Base-by-base conservation (phyloP, 306 rosid genomes). In the Castanea crenata region DNA sequence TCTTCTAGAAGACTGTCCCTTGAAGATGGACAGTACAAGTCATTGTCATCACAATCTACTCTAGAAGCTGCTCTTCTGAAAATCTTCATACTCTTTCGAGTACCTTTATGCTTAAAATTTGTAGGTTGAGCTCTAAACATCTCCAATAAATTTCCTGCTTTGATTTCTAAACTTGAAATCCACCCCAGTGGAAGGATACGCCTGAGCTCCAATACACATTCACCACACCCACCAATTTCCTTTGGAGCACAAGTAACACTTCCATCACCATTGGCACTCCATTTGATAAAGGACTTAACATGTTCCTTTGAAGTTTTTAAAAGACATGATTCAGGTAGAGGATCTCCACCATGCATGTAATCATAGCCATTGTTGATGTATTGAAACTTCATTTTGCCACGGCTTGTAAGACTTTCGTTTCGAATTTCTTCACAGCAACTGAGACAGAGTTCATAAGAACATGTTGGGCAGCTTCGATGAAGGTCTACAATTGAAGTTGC, bases 401-500 rank as follows among this genome's bases (percentile, higher is more conserved):
- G 87, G 64, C 86, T 78, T 46, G 76, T 65, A 78, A 89, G 86
- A 62, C 81, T 71, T 79, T 92, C 92, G 56, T 84, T 57, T 31
- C 93, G 95, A 46, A 91, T 64, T 81, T 92, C 97, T 79, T 38
- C 87, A 77, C 97, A 92, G 78, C 97, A 92, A 74, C 69, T 73
- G 20, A 91, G 92, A 80, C 97, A 92, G 67, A 92, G 88, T 80
- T 92, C 96, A 79, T 80, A 92, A 31, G 85, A 82, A 83, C 96
- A 92, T 23, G 78, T 65, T 63, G 92, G 89, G 84, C 97, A 92
- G 88, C 89, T 91, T 78, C 93, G 84, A 76, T 92, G 93, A 59
- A 92, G 86, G 62, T 92, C 96, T 71, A 84, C 57, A 62, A 93
- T 93, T 85, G 98, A 93, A 78, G 96, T 93, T 71, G 96, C 97